Base-by-base conservation (phyloP, 768 basidiomycete species). In the Asterophora lycoperdoides region DNA sequence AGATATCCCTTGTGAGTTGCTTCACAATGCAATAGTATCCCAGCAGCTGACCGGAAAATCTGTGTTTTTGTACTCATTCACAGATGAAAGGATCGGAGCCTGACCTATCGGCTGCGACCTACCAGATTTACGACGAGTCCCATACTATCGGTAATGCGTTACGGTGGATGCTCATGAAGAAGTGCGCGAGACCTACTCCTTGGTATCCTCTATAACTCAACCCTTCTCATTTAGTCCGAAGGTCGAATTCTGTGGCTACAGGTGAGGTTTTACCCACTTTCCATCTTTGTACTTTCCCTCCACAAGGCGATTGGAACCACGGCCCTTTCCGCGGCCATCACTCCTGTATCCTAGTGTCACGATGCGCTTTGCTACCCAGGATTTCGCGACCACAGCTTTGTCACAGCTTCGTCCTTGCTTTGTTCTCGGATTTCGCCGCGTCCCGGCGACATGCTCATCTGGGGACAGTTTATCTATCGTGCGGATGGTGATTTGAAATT, bases 91-190 rank as follows among this genome's bases (percentile, higher is more conserved):
- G 91, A 46, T 86, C 90, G 15, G 72, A 83, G 34, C 72, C 84
- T 1, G 89, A 94, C 62, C 74, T 93, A 56, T 89, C 90, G 14
- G 82, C 89, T 5, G 93, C 89, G 5, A 97, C 95, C 1, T 99
- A 84, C 70, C 89, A 89, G 63, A 86, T 98, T 39, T 75, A 84
- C 62, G 86, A 97, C 61, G 96, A 99, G 71, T 86, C 91, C 1
- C 95, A 99, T 67, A 98, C 95, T 1, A 81, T 98, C 20, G 96
- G 96, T 5, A 99, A 99, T 58, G 79, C 92, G 0, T 74, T 98
- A 33, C 72, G 95, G 30, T 99, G 93, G 93, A 98, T 98, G 86
- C 64, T 98, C 50, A 98, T 98, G 95, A 96, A 97, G 73, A 95
- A 99, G 96, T 98, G 57, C 47, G 85, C 60, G 11, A 29, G 29